Evolutionary conservation across 2,329 filamentous ascomycete genomes (phyloP).

Genomic region (Fusarium aywerte): DNA sequence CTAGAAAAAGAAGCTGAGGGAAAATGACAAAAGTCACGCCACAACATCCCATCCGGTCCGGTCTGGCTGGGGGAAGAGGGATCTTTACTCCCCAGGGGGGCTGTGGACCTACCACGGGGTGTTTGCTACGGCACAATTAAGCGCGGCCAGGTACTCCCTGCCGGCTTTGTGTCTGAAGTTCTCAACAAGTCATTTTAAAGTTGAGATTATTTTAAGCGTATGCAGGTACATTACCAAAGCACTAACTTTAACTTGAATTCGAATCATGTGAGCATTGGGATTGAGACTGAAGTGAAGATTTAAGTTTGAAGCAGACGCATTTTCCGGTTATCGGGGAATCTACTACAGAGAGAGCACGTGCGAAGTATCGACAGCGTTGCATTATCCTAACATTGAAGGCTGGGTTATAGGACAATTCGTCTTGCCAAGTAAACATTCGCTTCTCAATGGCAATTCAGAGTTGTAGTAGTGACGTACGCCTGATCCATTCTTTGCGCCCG

Average conservation of each 20-base stretch:
- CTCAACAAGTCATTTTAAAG: not conserved
- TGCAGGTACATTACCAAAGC: not conserved
- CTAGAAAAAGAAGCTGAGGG: not conserved
- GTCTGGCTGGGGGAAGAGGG: not conserved
- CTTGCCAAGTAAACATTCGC: not conserved
- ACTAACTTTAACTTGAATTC: not conserved
- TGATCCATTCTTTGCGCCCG: not conserved
- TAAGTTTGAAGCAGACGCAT: not conserved
- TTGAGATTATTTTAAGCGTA: not conserved
- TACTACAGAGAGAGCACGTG: not conserved
- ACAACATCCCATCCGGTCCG: not conserved
- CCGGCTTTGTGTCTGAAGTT: too few species aligned
- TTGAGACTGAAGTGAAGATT: not conserved
- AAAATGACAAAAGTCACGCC: not conserved
- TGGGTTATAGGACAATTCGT: too few species aligned
- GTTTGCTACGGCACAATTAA: not conserved
- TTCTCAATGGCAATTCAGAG: not conserved
- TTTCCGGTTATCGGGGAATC: not conserved
- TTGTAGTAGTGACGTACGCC: not conserved
- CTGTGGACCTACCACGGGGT: constrained; percentile 16
- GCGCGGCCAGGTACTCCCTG: not conserved
- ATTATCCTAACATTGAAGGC: not conserved
- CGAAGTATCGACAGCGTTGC: not conserved
- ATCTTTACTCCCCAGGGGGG: not conserved
- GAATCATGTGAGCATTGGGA: not conserved